Conservation (phyloP, 2,329 filamentous ascomycete genomes). For the Colletotrichum zoysiae region DNA sequence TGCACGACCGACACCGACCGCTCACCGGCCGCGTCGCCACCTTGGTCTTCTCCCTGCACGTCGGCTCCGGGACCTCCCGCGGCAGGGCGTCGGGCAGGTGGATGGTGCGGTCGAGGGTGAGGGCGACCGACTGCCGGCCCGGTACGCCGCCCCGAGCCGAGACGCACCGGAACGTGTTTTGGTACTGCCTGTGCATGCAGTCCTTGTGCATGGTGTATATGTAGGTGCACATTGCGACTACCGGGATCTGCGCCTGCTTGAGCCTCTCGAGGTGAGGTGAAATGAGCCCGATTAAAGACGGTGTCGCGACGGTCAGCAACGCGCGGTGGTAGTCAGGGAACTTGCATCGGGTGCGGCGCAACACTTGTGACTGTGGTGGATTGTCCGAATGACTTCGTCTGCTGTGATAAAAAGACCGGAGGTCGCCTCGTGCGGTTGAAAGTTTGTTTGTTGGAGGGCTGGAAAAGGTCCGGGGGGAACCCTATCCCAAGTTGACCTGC, state of each 20-base stretch:
- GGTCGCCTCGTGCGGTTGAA: not conserved
- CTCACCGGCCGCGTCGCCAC: slow-evolving; percentile 44
- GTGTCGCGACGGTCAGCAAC: not conserved
- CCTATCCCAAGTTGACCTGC: not conserved
- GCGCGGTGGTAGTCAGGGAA: not conserved
- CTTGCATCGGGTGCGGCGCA: not conserved
- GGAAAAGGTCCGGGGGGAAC: not conserved
- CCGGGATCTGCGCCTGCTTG: not conserved
- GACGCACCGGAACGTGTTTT: slow-evolving; percentile 52
- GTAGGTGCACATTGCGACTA: slow-evolving; percentile 50
- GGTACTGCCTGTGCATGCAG: slow-evolving; percentile 51
- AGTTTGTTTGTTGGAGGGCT: not conserved
- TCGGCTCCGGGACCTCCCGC: slow-evolving; percentile 16
- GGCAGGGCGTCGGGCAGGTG: slow-evolving; percentile 43
- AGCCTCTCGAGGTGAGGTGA: not conserved
- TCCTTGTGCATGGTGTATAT: slow-evolving; percentile 46
- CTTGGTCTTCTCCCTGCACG: slow-evolving; percentile 43
- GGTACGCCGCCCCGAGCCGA: slow-evolving; percentile 43
- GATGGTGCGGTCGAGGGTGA: slow-evolving; percentile 41
- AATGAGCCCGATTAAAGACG: not conserved
- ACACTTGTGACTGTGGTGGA: not conserved
- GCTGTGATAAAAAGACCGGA: not conserved
- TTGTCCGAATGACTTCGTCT: not conserved
- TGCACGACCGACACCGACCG: slow-evolving; percentile 45
- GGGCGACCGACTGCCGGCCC: slow-evolving; percentile 8